phyloP scores from a whole-genome alignment of 306 rosid genomes.

The Acacia acuminata region DNA sequence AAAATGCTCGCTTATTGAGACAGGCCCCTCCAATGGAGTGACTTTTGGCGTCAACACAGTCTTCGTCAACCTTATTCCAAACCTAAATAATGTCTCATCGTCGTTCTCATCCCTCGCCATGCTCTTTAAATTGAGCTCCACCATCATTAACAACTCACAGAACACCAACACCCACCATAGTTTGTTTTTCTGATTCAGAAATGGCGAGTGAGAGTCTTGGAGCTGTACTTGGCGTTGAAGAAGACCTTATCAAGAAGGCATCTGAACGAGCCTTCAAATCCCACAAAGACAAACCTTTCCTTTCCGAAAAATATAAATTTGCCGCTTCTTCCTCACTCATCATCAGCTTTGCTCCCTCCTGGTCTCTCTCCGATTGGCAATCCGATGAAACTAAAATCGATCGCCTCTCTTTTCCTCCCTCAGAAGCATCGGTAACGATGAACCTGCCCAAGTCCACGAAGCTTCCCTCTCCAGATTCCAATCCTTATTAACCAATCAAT shows the following conservation, averaged over 20 bases:
- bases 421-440: constrained; percentile 67
- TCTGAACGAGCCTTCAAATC: constrained; percentile 43
- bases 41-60: no score
- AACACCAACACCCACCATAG: background rate
- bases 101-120: no score
- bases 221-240: constrained; percentile 36
- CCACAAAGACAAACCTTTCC: constrained; percentile 37
- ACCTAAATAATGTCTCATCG: no score
- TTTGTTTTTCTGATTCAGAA: background rate
- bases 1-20: no score
- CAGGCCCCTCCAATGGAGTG: no score
- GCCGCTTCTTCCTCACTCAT: constrained; percentile 25
- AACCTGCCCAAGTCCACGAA: constrained; percentile 51
- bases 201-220: constrained; percentile 47
- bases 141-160: no score
- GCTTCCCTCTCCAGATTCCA: constrained; percentile 52
- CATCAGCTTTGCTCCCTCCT: constrained; percentile 56
- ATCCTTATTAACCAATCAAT: background rate
- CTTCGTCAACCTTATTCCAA: no score
- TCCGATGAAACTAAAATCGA: constrained; percentile 39
- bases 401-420: constrained; percentile 50
- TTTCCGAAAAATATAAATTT: background rate
- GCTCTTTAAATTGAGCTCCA: no score
- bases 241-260: constrained; percentile 42
- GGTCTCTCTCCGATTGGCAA: constrained; percentile 48